Conservation (phyloP, 345 rosid species). For the Acer negundo region DNA sequence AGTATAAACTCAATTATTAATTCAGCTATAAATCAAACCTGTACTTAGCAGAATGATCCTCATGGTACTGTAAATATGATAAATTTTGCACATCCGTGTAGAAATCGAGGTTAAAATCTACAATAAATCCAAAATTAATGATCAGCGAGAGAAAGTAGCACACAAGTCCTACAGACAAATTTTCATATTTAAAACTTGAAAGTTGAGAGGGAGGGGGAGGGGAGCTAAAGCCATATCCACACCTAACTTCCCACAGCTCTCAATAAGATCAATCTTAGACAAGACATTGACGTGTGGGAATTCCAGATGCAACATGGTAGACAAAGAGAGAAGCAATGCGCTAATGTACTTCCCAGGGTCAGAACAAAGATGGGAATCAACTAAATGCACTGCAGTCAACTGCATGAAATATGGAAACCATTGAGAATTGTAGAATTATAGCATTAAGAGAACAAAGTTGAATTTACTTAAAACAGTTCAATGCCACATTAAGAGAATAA, state of each 20-base stretch:
- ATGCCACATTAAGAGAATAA: background rate
- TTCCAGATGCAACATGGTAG: constrained; percentile 94
- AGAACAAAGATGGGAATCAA: constrained; percentile 84
- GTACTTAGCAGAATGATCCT: constrained; percentile 75
- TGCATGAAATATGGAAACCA: constrained; percentile 40
- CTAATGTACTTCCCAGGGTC: constrained; percentile 87
- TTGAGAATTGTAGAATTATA: constrained; percentile 15
- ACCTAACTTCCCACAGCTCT: constrained; percentile 92
- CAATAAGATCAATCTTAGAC: constrained; percentile 90
- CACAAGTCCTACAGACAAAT: background rate
- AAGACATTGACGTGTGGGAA: constrained; percentile 88
- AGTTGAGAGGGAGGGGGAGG: background rate
- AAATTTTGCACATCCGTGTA: constrained; percentile 91
- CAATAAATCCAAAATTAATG: constrained; percentile 24
- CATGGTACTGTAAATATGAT: constrained; percentile 65
- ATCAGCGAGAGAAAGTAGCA: constrained; percentile 3
- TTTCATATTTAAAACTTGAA: constrained; percentile 3
- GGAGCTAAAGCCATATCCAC: background rate
- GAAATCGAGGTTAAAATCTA: constrained; percentile 84
- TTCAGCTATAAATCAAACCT: constrained; percentile 47
- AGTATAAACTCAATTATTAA: background rate
- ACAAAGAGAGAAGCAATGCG: constrained; percentile 76
- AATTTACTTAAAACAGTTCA: constrained; percentile 4
- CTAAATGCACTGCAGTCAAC: constrained; percentile 88
- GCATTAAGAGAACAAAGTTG: constrained; percentile 13